Conservation (phyloP, 768 basidiomycete species). For the Glaciozyma martinii region DNA sequence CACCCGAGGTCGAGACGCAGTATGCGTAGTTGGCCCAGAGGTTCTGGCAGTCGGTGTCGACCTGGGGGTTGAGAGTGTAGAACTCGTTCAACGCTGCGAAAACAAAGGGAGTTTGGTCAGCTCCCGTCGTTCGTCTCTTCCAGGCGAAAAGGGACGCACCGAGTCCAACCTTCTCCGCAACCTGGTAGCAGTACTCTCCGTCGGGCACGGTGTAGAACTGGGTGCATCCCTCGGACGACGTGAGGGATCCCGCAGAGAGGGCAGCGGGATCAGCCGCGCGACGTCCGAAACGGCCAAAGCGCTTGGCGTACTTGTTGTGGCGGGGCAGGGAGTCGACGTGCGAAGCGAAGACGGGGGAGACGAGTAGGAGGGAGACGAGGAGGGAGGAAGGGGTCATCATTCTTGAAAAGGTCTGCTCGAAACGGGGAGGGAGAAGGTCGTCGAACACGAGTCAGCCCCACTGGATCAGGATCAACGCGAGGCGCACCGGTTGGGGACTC, state of each 20-base stretch:
- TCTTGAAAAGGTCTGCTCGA: too few species aligned
- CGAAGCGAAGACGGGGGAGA: too few species aligned
- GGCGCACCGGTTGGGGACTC: too few species aligned
- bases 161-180: neutral
- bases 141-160: neutral
- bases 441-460: too few species aligned
- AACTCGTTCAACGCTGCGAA: neutral
- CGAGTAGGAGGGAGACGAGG: too few species aligned
- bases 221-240: constrained; percentile 13
- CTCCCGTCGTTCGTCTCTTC: neutral
- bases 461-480: too few species aligned
- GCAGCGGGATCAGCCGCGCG: constrained; percentile 3
- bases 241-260: neutral
- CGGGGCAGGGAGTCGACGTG: too few species aligned
- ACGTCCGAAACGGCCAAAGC: too few species aligned
- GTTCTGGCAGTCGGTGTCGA: constrained; percentile 11
- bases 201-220: neutral
- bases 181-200: constrained; percentile 5
- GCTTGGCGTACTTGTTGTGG: too few species aligned
- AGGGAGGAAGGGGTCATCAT: too few species aligned
- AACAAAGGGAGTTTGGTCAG: neutral
- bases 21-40: constrained; percentile 6
- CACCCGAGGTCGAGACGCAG: constrained; percentile 7
- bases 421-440: too few species aligned
- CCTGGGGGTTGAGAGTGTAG: constrained; percentile 2